Evolutionary conservation across 306 rosid species (phyloP), one percentile per base, ranked within the genome.

Genomic region (Citrullus mucosospermus): DNA sequence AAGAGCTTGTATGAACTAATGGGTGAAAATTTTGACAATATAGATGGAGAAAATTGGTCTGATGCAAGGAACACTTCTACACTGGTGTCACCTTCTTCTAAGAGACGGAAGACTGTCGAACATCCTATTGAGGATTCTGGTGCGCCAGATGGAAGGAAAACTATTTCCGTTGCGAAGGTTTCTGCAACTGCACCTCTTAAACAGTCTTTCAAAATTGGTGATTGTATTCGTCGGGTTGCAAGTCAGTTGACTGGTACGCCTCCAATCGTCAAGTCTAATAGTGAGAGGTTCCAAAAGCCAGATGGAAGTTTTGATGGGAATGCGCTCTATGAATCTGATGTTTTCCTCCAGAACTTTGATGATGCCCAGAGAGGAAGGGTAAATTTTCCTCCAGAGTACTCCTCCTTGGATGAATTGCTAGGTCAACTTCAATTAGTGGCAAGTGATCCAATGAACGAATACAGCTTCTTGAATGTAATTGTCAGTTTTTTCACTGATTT

Each of bases 191-290:
- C 65, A 18, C 67, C 69, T 57, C 32, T 74, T 57, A 92, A 91
- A 82, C 87, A 81, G 16, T 88, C 97, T 41, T 95, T 95, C 85
- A 91, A 87, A 83, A 87, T 95, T 78, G 98, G 98, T 32, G 98
- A 91, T 28, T 90, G 97, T 76, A 92, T 95, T 60, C 97, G 93
- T 66, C 90, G 98, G 85, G 97, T 84, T 82, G 98, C 98, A 54
- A 95, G 92, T 84, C 94, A 94, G 86, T 84, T 92, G 81, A 89
- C 94, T n/a, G 90, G 87, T 72, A 83, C 96, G 75, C 81, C 93
- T 51, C 77, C 87, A 30, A 78, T 84, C 36, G 56, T 75, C 81
- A 95, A 84, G 90, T 53, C 79, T 76, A 87, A 82, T 83, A 79
- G 79, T 71, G 95, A 89, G 73, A 88, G 78, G 80, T 82, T 87